Conservation (phyloP, 345 rosid species). For the Populus davidiana region DNA sequence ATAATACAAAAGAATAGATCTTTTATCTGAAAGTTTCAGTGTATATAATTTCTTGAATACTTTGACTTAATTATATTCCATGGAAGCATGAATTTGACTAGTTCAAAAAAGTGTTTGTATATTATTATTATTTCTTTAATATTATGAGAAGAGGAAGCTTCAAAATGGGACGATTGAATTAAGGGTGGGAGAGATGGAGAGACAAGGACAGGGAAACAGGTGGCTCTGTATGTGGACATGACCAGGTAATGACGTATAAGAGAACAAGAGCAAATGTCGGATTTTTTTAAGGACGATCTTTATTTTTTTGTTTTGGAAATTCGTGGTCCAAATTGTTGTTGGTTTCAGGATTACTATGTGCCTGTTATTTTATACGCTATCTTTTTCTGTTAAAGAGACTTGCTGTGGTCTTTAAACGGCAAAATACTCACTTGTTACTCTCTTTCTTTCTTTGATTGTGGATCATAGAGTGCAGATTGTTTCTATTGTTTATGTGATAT, state of each 20-base stretch:
- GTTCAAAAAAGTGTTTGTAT: not conserved
- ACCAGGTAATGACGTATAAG: constrained; percentile 7
- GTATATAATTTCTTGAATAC: not conserved
- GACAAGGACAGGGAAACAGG: not conserved
- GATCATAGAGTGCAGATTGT: too few species aligned
- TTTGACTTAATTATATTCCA: too few species aligned
- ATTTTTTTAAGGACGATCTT: not conserved
- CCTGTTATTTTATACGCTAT: not conserved
- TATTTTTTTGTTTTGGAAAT: too few species aligned
- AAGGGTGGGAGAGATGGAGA: not conserved
- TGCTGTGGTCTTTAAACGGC: not conserved
- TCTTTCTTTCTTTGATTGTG: too few species aligned
- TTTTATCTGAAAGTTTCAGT: not conserved
- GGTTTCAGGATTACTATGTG: too few species aligned
- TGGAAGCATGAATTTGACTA: constrained; percentile 4
- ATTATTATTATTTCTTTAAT: too few species aligned
- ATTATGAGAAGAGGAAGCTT: not conserved
- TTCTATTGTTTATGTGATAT: too few species aligned
- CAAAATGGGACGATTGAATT: constrained; percentile 14
- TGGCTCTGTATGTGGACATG: not conserved
- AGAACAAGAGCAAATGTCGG: constrained; percentile 10
- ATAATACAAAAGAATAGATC: not conserved
- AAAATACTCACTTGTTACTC: too few species aligned
- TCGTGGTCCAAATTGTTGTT: not conserved
- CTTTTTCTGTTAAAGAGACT: not conserved